Conservation (phyloP, 345 rosid species). For the Zanthoxylum bungeanum region DNA sequence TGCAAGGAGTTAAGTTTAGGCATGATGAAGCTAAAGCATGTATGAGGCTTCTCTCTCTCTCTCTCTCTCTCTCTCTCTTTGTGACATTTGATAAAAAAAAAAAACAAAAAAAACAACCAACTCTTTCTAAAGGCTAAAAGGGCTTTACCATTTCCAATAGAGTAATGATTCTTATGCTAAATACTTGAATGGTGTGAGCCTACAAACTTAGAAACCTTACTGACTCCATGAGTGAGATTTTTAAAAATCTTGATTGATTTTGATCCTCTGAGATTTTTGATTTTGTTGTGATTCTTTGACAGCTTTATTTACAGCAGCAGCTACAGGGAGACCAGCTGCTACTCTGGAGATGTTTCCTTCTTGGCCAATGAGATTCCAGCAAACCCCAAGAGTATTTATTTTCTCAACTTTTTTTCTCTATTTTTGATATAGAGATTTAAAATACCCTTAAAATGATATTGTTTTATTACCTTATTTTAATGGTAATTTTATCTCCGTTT, state of each 20-base stretch:
- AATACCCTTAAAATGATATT: too few relatives aligned
- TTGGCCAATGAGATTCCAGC: conserved; percentile 98
- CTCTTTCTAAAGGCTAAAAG: conserved; percentile 16
- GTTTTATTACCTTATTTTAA: too few relatives aligned
- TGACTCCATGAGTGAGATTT: conserved; percentile 37
- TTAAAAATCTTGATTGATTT: not conserved
- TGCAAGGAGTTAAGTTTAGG: conserved; percentile 78
- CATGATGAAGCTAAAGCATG: conserved; percentile 81
- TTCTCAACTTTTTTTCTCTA: too few relatives aligned
- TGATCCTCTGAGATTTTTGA: conserved; percentile 27
- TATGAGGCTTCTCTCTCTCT: conserved; percentile 23
- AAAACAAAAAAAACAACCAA: conserved; percentile 55
- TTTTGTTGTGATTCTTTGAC: conserved; percentile 48
- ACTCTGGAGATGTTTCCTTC: conserved; percentile 99
- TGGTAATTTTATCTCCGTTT: too few relatives aligned
- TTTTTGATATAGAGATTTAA: too few relatives aligned
- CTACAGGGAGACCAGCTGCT: conserved; percentile 74
- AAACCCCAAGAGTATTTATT: conserved; percentile 72
- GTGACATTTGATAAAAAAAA: conserved; percentile 66
- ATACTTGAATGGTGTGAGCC: conserved; percentile 66
- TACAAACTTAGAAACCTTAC: conserved; percentile 50
- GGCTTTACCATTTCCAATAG: conserved; percentile 47
- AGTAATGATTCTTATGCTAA: conserved; percentile 60
- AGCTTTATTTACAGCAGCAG: conserved; percentile 67
- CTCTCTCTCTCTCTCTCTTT: conserved; percentile 22